phyloP scores from a whole-genome alignment of 2,329 filamentous ascomycete genomes.

The Fusarium sp. region DNA sequence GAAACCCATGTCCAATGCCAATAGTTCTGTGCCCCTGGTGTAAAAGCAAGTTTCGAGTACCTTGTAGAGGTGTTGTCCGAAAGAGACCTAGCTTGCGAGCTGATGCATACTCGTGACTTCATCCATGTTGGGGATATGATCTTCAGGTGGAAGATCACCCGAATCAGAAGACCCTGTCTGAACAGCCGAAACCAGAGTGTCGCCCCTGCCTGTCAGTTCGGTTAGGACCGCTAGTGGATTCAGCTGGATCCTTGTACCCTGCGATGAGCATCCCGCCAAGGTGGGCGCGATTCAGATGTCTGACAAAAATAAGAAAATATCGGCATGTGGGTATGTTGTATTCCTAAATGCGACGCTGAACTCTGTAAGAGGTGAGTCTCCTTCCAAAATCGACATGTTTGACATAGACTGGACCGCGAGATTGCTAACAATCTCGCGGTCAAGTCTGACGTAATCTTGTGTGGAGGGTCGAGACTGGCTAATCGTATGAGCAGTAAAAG shows the following conservation, averaged over 20 bases:
- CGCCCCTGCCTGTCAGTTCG: conserved; percentile 42
- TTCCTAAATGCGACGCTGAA: conserved; percentile 13
- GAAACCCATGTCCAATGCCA: conserved; percentile 8
- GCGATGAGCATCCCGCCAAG: conserved; percentile 15
- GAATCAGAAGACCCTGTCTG: conserved; percentile 18
- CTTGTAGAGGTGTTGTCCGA: conserved; percentile 10
- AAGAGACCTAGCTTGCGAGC: conserved; percentile 36
- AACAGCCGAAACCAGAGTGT: conserved; percentile 29
- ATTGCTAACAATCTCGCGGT: background rate
- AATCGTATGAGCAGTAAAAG: background rate
- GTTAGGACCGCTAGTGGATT: conserved; percentile 40
- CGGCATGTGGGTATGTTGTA: background rate
- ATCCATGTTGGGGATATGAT: conserved; percentile 18
- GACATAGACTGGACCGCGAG: conserved; percentile 5
- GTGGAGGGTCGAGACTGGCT: background rate
- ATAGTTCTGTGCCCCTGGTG: conserved; percentile 13
- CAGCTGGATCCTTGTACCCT: conserved; percentile 32
- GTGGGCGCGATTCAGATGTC: conserved; percentile 18
- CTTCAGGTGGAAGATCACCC: conserved; percentile 30
- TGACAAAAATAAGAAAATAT: conserved; percentile 14
- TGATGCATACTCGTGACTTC: conserved; percentile 17
- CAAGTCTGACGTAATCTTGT: background rate
- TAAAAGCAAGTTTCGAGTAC: background rate
- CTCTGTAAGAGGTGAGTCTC: conserved; percentile 6
- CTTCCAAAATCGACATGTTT: conserved; percentile 6